Conservation (phyloP, 306 rosid species). For the Oxytropis ochrocephala region DNA sequence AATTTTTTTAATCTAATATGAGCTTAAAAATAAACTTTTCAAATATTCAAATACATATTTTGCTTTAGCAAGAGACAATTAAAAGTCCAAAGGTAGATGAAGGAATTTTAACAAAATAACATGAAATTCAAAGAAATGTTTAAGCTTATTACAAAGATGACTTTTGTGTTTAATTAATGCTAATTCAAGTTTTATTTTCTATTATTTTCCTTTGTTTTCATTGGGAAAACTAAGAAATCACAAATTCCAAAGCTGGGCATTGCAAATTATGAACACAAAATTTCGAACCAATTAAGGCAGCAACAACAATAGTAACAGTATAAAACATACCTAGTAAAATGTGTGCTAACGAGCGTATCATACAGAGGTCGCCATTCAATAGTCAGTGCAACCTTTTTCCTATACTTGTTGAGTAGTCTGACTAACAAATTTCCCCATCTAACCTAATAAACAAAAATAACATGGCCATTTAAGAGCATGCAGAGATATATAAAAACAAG, state of each 20-base stretch:
- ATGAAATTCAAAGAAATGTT: constrained; percentile 8
- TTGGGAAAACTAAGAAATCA: constrained; percentile 4
- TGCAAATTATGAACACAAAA: constrained; percentile 5
- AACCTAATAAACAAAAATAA: constrained; percentile 62
- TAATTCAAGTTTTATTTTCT: not conserved
- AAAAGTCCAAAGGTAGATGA: not conserved
- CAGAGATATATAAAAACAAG: not conserved
- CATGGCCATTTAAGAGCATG: constrained; percentile 26
- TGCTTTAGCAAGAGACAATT: constrained; percentile 14
- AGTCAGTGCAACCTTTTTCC: constrained; percentile 66
- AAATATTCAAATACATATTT: not conserved
- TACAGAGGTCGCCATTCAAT: constrained; percentile 85
- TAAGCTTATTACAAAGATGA: not conserved
- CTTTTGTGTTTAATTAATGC: not conserved
- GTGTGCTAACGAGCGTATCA: constrained; percentile 72
- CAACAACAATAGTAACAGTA: not conserved
- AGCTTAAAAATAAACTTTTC: not conserved
- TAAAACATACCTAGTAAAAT: constrained; percentile 78
- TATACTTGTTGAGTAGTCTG: constrained; percentile 71
- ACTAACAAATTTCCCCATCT: constrained; percentile 95
- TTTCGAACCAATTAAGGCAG: not conserved
- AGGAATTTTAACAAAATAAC: constrained; percentile 7
- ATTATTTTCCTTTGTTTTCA: constrained; percentile 6
- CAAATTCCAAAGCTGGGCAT: constrained; percentile 1
- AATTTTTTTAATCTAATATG: not conserved